Base-by-base conservation (phyloP, 1,139 yeast genomes). In the Suhomyces chickasaworum region DNA sequence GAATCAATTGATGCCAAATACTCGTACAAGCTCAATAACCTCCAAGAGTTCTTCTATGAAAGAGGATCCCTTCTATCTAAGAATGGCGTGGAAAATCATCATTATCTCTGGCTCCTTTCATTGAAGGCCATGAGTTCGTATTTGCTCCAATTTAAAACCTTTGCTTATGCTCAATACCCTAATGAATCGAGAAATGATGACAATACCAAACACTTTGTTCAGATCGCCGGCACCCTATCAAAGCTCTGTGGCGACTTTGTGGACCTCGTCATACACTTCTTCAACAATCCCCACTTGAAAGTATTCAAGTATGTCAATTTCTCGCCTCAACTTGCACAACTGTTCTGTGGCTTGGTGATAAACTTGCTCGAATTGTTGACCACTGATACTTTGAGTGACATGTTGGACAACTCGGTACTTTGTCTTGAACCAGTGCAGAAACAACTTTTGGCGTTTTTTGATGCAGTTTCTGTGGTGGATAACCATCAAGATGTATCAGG, bases 11-110 rank as follows among this genome's bases (percentile, higher is more conserved):
- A 39, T 17, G 41, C 50, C 18, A 47, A 45, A 17, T 51, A 54
- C 40, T 35, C 39, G 37, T 34, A 40, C 21, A 51, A 50, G 38
- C 42, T 60, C 36, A 60, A 61, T 29, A 49, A 46, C 17, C 52
- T 63, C 16, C 60, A 60, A 39, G 68, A 64, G 21, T 53, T 48
- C 41, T 57, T 54, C 43, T 51, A 51, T 37, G 66, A 59, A 23
- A 45, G 52, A 3, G 45, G 45, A 12, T 49, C 56, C 10, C 32
- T 46, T 2, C 53, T 64, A 3, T 45, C 41, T n/a, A 53, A 55
- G 30, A 41, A 50, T 36, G 50, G 51, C 0, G 35, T 56, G 5
- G 42, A 39, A 5, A 37, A 42, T 5, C 62, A 64, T 43, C 55
- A 54, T n/a, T 39, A 48, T 17, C 46, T 61, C 15, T 65, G 68